Base-by-base conservation (phyloP, 2,329 filamentous ascomycete species). In the Phyllosticta citribraziliensis region DNA sequence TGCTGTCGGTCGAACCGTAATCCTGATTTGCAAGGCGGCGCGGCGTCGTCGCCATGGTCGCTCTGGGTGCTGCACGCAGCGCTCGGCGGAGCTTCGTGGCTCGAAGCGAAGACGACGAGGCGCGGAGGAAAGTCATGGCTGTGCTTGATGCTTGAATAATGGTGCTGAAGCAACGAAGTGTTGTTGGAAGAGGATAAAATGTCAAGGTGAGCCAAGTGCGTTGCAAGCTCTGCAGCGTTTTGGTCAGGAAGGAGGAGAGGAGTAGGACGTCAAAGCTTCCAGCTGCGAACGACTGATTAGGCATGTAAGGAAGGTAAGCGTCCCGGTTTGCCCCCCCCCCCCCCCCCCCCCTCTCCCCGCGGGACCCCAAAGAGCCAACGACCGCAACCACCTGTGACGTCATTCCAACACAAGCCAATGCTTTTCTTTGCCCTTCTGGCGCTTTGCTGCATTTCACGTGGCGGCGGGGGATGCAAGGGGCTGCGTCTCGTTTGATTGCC, bases 1-100 rank as follows among this genome's bases (percentile, higher is more conserved):
- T 73, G 64, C 75, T 75, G 8, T 70, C 65, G 59, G 74, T 76
- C 24, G 70, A 73, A 65, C 77, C 76, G 65, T 78, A 78, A 68
- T 75, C 76, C 62, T 68, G 65, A 22, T 66, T 67, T 25, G 74
- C 74, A 63, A 72, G 70, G 61, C 72, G 73, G 17, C 56, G 61
- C 25, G 61, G 52, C 33, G 63, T 52, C 33, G 66, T 64, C 56
- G 72, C 70, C 40, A 69, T 55, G 35, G 64, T 66, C 20, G 70
- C 66, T 63, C 69, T 70, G 59, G 68, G 65, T 22, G 69, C 66
- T 52, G 65, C 64, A 17, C 67, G 65, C 33, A 70, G 55, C 5
- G 47, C 55, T 6, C 55, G 60, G 30, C 60, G 55, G n/a, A 61
- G 50, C 30, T 35, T 25, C 9, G 47, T n/a, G 5, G 55, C 20